phyloP scores from a whole-genome alignment of 352 stramenopile genomes.

The Phytopythium oedochilum region DNA sequence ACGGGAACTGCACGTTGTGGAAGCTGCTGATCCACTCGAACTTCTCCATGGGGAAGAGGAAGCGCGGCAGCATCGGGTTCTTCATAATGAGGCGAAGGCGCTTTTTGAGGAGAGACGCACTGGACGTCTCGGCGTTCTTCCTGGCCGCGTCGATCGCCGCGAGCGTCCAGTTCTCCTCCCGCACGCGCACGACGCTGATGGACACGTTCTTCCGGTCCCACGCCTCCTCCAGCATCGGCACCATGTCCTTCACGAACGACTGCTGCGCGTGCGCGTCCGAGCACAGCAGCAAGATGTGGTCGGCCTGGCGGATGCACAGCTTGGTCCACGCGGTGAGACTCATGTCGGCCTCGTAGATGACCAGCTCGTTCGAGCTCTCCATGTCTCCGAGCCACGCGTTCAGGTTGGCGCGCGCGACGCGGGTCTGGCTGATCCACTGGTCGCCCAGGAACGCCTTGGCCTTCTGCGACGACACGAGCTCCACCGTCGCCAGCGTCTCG shows the following conservation, averaged over 20 bases:
- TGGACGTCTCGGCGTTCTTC: constrained; percentile 35
- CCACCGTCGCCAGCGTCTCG: constrained; percentile 58
- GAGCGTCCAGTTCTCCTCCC: constrained; percentile 72
- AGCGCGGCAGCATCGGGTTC: constrained; percentile 56
- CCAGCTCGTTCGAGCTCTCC: constrained; percentile 67
- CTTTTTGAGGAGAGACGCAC: constrained; percentile 48
- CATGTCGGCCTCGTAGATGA: constrained; percentile 79
- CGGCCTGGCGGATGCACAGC: constrained; percentile 79
- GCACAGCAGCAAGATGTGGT: constrained; percentile 79
- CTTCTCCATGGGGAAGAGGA: constrained; percentile 77
- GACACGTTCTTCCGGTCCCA: constrained; percentile 69
- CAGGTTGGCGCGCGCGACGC: constrained; percentile 60
- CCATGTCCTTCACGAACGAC: constrained; percentile 68
- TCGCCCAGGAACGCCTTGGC: constrained; percentile 53
- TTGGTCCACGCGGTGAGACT: constrained; percentile 76
- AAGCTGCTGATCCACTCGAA: constrained; percentile 86
- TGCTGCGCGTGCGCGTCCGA: constrained; percentile 67
- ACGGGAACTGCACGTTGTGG: constrained; percentile 82
- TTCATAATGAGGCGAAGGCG: constrained; percentile 51
- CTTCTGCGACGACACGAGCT: constrained; percentile 71
- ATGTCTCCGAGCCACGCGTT: constrained; percentile 80
- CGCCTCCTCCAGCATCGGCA: constrained; percentile 51
- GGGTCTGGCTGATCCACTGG: constrained; percentile 69
- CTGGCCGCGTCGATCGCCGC: constrained; percentile 44
- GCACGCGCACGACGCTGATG: constrained; percentile 78